Conservation (phyloP, 73 alveolate genomes). For the Paramecium octaurelia region DNA sequence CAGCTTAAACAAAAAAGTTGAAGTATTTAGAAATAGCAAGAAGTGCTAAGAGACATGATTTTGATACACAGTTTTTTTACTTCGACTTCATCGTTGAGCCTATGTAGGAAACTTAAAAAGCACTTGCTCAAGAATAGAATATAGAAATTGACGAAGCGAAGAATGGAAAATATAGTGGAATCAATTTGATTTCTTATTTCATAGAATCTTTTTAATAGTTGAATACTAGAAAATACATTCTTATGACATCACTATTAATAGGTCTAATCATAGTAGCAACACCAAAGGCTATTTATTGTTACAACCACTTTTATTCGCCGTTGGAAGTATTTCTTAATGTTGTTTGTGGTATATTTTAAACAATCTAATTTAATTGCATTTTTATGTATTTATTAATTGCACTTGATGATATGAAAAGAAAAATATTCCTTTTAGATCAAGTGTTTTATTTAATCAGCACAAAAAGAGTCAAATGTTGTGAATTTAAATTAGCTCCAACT, state of each 20-base stretch:
- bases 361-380: neutral
- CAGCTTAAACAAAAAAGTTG: neutral
- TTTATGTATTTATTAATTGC: neutral
- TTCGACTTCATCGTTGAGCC: neutral
- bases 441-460: neutral
- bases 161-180: neutral
- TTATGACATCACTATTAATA: neutral
- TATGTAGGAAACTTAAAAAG: neutral
- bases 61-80: neutral
- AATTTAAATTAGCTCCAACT: slow-evolving; percentile 3
- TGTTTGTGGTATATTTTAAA: neutral
- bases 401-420: slow-evolving; percentile 32
- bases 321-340: neutral
- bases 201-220: neutral
- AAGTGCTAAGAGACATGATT: slow-evolving; percentile 8
- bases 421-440: slow-evolving; percentile 1
- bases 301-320: neutral
- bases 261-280: neutral
- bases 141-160: neutral
- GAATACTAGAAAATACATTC: neutral
- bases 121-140: neutral
- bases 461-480: slow-evolving; percentile 15
- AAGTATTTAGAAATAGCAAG: neutral
- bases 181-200: neutral
- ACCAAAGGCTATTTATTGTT: neutral